A percentile compares a stretch with the other conserved stretches of the same genome.
Conservation (phyloP, 2,329 filamentous ascomycete species). For the Colletotrichum cuscutae region DNA sequence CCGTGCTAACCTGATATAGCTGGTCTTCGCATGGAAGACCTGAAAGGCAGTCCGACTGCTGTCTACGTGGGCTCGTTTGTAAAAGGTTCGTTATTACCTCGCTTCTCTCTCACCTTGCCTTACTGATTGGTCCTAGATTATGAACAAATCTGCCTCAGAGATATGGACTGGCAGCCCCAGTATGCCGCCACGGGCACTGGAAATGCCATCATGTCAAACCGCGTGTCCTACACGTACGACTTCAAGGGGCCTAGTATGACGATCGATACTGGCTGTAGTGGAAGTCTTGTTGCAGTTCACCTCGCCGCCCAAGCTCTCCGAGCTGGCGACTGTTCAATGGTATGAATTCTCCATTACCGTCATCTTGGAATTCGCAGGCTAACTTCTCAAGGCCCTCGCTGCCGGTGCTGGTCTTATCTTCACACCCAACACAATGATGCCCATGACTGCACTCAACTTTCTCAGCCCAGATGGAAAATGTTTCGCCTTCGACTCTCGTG, state of each 20-base stretch:
- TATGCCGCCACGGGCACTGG: constrained; percentile 65
- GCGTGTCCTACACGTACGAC: constrained; percentile 66
- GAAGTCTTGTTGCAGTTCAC: constrained; percentile 64
- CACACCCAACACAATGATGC: constrained; percentile 65
- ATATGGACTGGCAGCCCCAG: constrained; percentile 60
- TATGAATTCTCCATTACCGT: constrained; percentile 32
- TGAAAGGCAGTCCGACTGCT: constrained; percentile 55
- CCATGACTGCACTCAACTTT: constrained; percentile 65
- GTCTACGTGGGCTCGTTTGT: constrained; percentile 64
- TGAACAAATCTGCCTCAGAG: constrained; percentile 59
- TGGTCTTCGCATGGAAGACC: constrained; percentile 54
- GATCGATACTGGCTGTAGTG: constrained; percentile 69
- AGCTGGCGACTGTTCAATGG: constrained; percentile 54
- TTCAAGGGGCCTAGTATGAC: constrained; percentile 66
- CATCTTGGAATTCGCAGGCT: constrained; percentile 15
- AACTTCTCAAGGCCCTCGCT: constrained; percentile 53
- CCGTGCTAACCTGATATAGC: constrained; percentile 42
- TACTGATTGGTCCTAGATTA: constrained; percentile 52
- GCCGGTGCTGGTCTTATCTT: constrained; percentile 64
- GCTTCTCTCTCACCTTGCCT: not conserved
- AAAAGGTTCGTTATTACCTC: constrained; percentile 48
- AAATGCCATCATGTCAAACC: constrained; percentile 64
- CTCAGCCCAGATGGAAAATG: constrained; percentile 61
- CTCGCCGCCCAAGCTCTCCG: constrained; percentile 61
- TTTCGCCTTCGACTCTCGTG: constrained; percentile 66